A percentile compares a stretch with the other conserved stretches of the same genome.
Evolutionary conservation across 805 yeast species (phyloP).

Genomic region (Starmerella asiatica): DNA sequence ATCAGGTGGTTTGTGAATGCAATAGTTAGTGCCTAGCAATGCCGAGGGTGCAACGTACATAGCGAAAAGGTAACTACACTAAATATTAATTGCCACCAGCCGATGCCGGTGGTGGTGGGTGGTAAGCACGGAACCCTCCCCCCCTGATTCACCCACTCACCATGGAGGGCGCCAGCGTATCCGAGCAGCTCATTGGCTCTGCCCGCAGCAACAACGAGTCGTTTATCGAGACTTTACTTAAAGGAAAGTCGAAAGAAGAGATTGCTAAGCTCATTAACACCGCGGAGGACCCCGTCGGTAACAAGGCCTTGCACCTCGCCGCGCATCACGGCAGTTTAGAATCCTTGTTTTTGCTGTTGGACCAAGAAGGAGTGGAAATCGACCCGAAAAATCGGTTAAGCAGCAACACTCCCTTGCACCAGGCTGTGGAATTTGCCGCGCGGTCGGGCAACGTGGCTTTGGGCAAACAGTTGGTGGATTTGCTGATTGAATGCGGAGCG

Average conservation of each 20-base stretch:
- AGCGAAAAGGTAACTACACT: no score
- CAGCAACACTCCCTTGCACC: conserved; percentile 82
- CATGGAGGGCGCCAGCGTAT: conserved; percentile 59
- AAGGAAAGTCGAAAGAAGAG: conserved; percentile 24
- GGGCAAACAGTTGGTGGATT: conserved; percentile 48
- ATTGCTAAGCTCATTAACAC: conserved; percentile 47
- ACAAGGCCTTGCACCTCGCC: conserved; percentile 70
- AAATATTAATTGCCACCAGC: no score
- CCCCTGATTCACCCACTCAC: no score
- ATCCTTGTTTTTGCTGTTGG: conserved; percentile 65
- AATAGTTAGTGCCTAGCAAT: no score
- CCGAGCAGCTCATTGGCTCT: conserved; percentile 73
- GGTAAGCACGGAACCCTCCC: no score
- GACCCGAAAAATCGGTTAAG: conserved; percentile 61
- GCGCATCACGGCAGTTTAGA: conserved; percentile 73
- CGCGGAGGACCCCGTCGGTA: conserved; percentile 63
- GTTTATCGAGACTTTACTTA: conserved; percentile 45
- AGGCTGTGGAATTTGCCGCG: conserved; percentile 58
- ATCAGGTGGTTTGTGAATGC: no score
- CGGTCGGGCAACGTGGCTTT: conserved; percentile 63
- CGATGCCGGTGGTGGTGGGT: no score
- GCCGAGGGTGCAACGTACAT: no score
- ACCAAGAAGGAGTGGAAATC: conserved; percentile 79
- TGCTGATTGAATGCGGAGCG: conserved; percentile 80
- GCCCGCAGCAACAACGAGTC: conserved; percentile 81